A percentile compares a stretch with the other conserved stretches of the same genome.
Evolutionary conservation across 2,329 filamentous ascomycete genomes (phyloP).

Genomic region (Colletotrichum sp.): DNA sequence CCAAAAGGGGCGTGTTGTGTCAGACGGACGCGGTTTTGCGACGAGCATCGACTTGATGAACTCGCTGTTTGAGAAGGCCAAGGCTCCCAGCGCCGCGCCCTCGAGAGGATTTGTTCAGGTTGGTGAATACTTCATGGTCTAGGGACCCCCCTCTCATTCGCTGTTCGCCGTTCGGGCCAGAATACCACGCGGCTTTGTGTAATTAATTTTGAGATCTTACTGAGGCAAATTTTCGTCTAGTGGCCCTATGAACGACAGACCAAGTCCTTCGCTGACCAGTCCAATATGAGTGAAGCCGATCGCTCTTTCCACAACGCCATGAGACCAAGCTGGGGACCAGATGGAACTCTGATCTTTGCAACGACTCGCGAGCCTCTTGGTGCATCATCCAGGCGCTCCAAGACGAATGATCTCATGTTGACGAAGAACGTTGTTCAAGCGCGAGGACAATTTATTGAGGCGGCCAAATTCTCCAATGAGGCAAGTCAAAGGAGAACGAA

Average conservation of each 20-base stretch:
- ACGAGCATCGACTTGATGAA: slow-evolving; percentile 97
- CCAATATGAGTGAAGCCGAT: slow-evolving; percentile 67
- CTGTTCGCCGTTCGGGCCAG: background rate
- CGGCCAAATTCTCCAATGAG: slow-evolving; percentile 67
- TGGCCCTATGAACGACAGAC: slow-evolving; percentile 85
- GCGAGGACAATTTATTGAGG: slow-evolving; percentile 68
- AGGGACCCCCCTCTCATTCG: slow-evolving; percentile 11
- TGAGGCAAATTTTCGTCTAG: slow-evolving; percentile 58
- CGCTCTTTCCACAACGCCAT: slow-evolving; percentile 74
- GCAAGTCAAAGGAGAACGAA: slow-evolving; percentile 33
- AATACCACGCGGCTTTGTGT: slow-evolving; percentile 27
- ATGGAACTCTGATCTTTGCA: slow-evolving; percentile 73
- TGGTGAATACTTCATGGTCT: slow-evolving; percentile 61
- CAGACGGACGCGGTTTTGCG: slow-evolving; percentile 71
- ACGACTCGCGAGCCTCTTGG: slow-evolving; percentile 26
- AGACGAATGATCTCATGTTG: slow-evolving; percentile 56
- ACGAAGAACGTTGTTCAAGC: slow-evolving; percentile 64
- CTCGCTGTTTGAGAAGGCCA: slow-evolving; percentile 81
- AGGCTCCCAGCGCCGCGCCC: slow-evolving; percentile 57
- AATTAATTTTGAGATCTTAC: slow-evolving; percentile 36
- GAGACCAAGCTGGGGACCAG: slow-evolving; percentile 80
- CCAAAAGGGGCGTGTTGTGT: slow-evolving; percentile 35
- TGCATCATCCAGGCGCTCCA: slow-evolving; percentile 26
- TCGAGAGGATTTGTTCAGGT: slow-evolving; percentile 84
- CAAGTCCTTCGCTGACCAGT: slow-evolving; percentile 69